These are phyloP conservation scores for Discostella stelligeroides DNA, from an alignment of 108 stramenopile genomes.

Conservation along the genomic window DNA sequence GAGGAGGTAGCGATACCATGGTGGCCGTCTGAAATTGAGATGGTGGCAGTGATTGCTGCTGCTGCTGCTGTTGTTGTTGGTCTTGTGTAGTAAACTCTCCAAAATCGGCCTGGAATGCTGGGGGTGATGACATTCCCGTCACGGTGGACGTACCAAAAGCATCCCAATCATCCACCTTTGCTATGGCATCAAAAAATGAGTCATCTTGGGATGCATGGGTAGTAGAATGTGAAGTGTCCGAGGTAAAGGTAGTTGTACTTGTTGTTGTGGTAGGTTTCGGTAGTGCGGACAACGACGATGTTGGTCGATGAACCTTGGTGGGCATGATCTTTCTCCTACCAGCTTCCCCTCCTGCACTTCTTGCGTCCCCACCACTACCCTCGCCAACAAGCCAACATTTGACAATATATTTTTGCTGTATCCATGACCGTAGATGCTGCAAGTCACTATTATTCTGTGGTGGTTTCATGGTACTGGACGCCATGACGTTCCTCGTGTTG, in stretches of 20 bases:
- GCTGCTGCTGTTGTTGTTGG: constrained; percentile 45
- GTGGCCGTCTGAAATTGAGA: constrained; percentile 39
- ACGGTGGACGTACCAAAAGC: constrained; percentile 61
- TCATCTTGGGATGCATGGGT: constrained; percentile 40
- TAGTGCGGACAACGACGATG: no score
- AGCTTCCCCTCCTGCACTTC: neutral
- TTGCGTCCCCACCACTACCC: neutral
- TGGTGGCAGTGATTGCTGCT: constrained; percentile 46
- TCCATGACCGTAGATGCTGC: constrained; percentile 70
- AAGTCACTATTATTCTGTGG: constrained; percentile 68
- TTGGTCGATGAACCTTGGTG: neutral
- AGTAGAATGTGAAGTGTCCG: constrained; percentile 20
- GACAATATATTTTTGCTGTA: constrained; percentile 73
- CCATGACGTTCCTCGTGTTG: neutral
- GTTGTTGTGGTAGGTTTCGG: no score
- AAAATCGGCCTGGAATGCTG: constrained; percentile 38
- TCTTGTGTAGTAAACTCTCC: constrained; percentile 26
- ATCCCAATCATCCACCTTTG: constrained; percentile 58
- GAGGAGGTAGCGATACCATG: constrained; percentile 31
- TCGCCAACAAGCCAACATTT: constrained; percentile 60
- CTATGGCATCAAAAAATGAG: constrained; percentile 55
- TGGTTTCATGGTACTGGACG: constrained; percentile 36
- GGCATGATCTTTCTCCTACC: constrained; percentile 28
- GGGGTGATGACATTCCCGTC: constrained; percentile 31
- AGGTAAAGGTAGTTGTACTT: constrained; percentile 44